phyloP scores from a whole-genome alignment of 1,139 yeast genomes.

The Hanseniaspora gamundiae region DNA sequence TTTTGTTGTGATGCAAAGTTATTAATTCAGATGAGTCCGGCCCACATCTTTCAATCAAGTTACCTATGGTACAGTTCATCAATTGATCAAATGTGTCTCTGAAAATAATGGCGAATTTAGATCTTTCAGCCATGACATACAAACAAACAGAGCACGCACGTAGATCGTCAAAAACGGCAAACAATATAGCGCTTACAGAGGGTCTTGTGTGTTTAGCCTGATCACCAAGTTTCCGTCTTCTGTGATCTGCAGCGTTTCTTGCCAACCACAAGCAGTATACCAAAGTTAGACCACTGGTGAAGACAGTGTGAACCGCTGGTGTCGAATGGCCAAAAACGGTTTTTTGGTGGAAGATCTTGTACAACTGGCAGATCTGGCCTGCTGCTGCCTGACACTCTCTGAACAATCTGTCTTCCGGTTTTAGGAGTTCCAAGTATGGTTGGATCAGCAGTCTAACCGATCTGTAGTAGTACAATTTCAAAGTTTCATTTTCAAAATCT shows the following conservation, averaged over 20 bases:
- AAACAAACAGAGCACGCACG: conserved; percentile 47
- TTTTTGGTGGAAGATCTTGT: conserved; percentile 45
- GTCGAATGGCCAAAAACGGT: conserved; percentile 48
- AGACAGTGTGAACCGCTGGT: conserved; percentile 47
- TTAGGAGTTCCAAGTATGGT: conserved; percentile 41
- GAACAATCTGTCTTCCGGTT: conserved; percentile 44
- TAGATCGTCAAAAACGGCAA: conserved; percentile 42
- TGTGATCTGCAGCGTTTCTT: conserved; percentile 40
- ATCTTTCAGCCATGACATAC: conserved; percentile 51
- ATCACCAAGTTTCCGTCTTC: conserved; percentile 36
- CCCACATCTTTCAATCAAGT: conserved; percentile 41
- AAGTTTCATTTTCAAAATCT: conserved; percentile 39
- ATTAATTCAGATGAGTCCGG: conserved; percentile 41
- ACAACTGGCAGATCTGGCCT: conserved; percentile 47
- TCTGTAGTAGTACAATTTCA: conserved; percentile 42
- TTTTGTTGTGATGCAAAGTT: conserved; percentile 14
- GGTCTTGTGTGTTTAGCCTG: conserved; percentile 43
- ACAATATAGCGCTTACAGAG: conserved; percentile 36
- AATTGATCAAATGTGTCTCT: conserved; percentile 52
- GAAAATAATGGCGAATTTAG: conserved; percentile 42
- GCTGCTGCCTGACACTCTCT: conserved; percentile 54
- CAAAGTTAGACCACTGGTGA: conserved; percentile 50
- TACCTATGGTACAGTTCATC: conserved; percentile 45
- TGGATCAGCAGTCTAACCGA: conserved; percentile 44
- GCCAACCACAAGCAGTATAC: conserved; percentile 51